Evolutionary conservation across 2,329 filamentous ascomycete species (phyloP), one percentile per base, ranked within the genome.

Genomic region (Fusarium napiforme): DNA sequence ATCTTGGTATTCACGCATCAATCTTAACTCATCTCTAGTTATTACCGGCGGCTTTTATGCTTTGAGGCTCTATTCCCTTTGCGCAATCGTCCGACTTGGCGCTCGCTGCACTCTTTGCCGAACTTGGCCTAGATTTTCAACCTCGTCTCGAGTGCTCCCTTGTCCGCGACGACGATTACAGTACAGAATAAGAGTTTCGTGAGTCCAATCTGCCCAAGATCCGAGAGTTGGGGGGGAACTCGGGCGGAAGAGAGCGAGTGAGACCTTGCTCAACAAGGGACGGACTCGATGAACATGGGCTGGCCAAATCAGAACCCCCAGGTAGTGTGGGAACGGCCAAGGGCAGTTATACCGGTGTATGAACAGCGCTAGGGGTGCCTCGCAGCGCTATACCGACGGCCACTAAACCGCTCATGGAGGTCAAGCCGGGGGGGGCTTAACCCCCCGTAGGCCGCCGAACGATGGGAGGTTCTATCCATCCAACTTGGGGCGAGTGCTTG

Each of bases 21-120:
- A 46, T 72, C 69, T 69, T 60, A 67, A 65, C 68, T 67, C 58
- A 68, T 61, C 56, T 62, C 39, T 52, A 45, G 42, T 69, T 69
- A 69, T 69, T 69, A 37, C 67, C 65, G 65, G 59, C 59, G 59
- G 67, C 32, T 53, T 64, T 45, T 69, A 64, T 43, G 39, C 50
- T 45, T 59, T 71, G 57, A 73, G 66, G 70, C 70, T 73, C 71
- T 71, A 68, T 74, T 74, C 71, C 71, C 60, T 73, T 73, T 73
- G 50, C 49, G 71, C 60, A 71, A 68, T 71, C 58, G 60, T 67
- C 71, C 66, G 71, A 77, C 71, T 72, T 74, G 71, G 75, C 71
- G 52, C 61, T 68, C 55, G 53, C 67, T 74, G 60, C 59, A 62
- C 36, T 71, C 61, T 69, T 74, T 49, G 57, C 71, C 50, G 47